Conservation (phyloP, 2,329 filamentous ascomycete species). For the Nemania sp. region DNA sequence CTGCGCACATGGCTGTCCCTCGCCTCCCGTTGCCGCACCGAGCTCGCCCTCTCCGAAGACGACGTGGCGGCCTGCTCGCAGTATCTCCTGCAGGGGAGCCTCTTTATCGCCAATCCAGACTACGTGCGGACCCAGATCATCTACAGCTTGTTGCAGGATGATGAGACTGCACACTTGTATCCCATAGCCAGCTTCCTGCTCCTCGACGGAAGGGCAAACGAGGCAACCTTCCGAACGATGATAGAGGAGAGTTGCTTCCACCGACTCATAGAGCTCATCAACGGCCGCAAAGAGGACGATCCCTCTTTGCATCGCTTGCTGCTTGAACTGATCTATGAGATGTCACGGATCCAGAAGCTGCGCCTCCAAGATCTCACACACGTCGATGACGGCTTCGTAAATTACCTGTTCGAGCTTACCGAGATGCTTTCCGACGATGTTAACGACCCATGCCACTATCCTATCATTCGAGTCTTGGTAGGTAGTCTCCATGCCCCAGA, state of each 20-base stretch:
- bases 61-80: slow-evolving; percentile 85
- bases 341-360: slow-evolving; percentile 90
- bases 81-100: slow-evolving; percentile 77
- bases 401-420: slow-evolving; percentile 86
- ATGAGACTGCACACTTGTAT: slow-evolving; percentile 83
- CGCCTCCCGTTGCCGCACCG: slow-evolving; percentile 79
- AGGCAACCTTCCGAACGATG: slow-evolving; percentile 86
- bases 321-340: slow-evolving; percentile 93
- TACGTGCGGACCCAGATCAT: slow-evolving; percentile 95
- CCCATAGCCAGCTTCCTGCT: slow-evolving; percentile 86
- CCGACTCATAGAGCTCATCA: slow-evolving; percentile 84
- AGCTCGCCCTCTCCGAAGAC: slow-evolving; percentile 80
- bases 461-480: slow-evolving; percentile 91
- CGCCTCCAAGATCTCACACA: slow-evolving; percentile 80
- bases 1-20: slow-evolving; percentile 87
- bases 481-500: slow-evolving; percentile 51
- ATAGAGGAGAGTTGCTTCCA: slow-evolving; percentile 86
- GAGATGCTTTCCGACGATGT: slow-evolving; percentile 88
- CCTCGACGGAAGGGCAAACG: slow-evolving; percentile 84
- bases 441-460: slow-evolving; percentile 94
- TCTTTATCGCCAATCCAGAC: slow-evolving; percentile 80
- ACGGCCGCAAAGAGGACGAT: slow-evolving; percentile 72
- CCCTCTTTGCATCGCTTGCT: slow-evolving; percentile 81
- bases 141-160: slow-evolving; percentile 90
- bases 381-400: slow-evolving; percentile 84